phyloP scores from a whole-genome alignment of 805 yeast species.

The Pichia ethanolica region DNA sequence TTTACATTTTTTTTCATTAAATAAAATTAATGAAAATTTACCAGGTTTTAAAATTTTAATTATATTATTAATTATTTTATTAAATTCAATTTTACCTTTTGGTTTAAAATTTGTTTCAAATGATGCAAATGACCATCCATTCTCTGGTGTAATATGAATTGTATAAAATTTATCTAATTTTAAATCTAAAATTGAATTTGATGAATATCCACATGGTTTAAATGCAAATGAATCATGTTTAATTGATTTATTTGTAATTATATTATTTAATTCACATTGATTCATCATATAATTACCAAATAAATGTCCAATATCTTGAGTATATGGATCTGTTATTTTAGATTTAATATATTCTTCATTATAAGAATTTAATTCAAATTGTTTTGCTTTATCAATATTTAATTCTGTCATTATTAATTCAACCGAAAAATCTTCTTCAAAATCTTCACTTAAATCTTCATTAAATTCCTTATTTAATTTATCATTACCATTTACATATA shows the following conservation, averaged over 20 bases:
- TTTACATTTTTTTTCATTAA: constrained; percentile 17
- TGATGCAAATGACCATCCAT: constrained; percentile 92
- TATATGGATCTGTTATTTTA: neutral
- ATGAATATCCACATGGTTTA: constrained; percentile 91
- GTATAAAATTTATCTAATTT: constrained; percentile 60
- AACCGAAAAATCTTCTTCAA: constrained; percentile 32
- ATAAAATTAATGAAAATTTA: constrained; percentile 36
- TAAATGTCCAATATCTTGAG: constrained; percentile 63
- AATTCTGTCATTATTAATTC: constrained; percentile 90
- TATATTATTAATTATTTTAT: constrained; percentile 38
- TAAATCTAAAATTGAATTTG: constrained; percentile 66
- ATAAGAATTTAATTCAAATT: constrained; percentile 36
- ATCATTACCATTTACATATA: constrained; percentile 55
- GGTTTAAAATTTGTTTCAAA: constrained; percentile 65
- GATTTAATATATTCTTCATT: constrained; percentile 27
- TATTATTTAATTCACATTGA: constrained; percentile 51
- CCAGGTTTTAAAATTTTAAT: constrained; percentile 65
- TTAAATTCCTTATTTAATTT: neutral
- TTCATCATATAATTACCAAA: constrained; percentile 65
- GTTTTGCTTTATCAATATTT: constrained; percentile 44
- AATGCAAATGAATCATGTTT: constrained; percentile 85
- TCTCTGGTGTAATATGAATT: constrained; percentile 89
- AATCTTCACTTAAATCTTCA: neutral
- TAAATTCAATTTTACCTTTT: neutral
- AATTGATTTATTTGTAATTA: constrained; percentile 22